phyloP scores from a whole-genome alignment of 257 asterid species.

The Salvia splendens region DNA sequence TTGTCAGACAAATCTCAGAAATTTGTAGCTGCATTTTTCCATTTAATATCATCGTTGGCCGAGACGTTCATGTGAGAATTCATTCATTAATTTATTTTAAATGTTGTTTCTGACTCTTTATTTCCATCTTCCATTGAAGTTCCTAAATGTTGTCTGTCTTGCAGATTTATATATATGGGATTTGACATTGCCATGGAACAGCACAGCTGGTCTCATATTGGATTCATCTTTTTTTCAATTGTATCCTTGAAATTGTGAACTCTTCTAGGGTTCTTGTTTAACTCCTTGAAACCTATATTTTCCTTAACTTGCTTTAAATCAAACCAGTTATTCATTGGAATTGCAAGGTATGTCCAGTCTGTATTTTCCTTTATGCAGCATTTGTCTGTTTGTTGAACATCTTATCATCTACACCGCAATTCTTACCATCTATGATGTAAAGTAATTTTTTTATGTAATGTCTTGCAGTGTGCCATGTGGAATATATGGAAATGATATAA shows the following conservation, averaged over 20 bases:
- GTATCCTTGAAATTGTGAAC: constrained; percentile 63
- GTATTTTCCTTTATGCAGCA: constrained; percentile 21
- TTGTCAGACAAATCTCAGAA: constrained; percentile 93
- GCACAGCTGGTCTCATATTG: constrained; percentile 98
- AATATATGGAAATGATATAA: constrained; percentile 23
- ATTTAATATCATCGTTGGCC: constrained; percentile 92
- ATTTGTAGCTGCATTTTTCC: constrained; percentile 94
- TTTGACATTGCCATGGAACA: constrained; percentile 97
- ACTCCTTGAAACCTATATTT: constrained; percentile 28
- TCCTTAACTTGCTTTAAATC: constrained; percentile 56
- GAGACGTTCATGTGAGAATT: constrained; percentile 90
- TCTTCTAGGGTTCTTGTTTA: constrained; percentile 13
- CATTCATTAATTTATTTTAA: constrained; percentile 22
- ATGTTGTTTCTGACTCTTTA: background rate
- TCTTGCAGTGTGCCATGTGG: constrained; percentile 7
- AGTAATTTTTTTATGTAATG: background rate
- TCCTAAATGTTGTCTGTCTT: constrained; percentile 26
- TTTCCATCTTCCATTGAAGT: constrained; percentile 33
- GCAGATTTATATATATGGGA: constrained; percentile 99
- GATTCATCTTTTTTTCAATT: constrained; percentile 95
- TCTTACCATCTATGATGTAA: background rate
- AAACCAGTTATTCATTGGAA: constrained; percentile 75
- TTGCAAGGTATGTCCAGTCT: constrained; percentile 74
- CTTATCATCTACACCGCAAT: constrained; percentile 12
- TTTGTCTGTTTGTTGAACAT: constrained; percentile 3